Base-by-base conservation (phyloP, 352 stramenopile genomes). In the Phytopythium vexans region DNA sequence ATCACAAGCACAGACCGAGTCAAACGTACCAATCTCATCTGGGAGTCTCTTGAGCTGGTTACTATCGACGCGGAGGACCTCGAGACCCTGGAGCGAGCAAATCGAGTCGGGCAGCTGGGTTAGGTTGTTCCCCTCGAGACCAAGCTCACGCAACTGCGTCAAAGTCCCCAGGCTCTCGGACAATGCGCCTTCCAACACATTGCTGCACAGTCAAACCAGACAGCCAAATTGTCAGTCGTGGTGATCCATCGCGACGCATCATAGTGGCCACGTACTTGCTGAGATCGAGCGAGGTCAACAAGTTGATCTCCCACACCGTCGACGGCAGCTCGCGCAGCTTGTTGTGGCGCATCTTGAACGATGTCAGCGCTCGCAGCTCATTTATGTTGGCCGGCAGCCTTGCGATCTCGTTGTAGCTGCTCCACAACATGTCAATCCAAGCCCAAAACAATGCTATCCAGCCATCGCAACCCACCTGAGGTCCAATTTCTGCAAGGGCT, bases 311-410 rank as follows among this genome's bases (percentile, higher is more conserved):
- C 60, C 82, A 93, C 14, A 93, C 62, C 4, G 60, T 53, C n/a
- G 77, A 37, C 9, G 83, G 83, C 4, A 93, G 15, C 41, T 70
- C 39, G 0, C 36, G 54, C 10, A 93, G 63, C 37, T 74, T 58
- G 37, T 93, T 93, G 57, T 93, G 83, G 11, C 78, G 77, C 49
- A 93, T 74, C 57, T 90, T 90, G 57, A 91, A 72, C 33, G 61
- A 86, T 27, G 63, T 54, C 16, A 93, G 56, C 52, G 72, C 62
- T 36, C 66, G 70, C 34, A 93, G 52, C 45, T 62, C 62, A 31
- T 60, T 60, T 49, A 93, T 72, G 49, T 84, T 54, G 16, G 16
- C 52, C 14, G 79, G 77, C 12, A 93, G 52, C 48, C 66, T 60
- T 11, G 54, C 35, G 56, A 93, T 90, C 15, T 89, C 82, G 50